Base-by-base conservation (phyloP, 257 asterid species). In the Solanum dulcamara region DNA sequence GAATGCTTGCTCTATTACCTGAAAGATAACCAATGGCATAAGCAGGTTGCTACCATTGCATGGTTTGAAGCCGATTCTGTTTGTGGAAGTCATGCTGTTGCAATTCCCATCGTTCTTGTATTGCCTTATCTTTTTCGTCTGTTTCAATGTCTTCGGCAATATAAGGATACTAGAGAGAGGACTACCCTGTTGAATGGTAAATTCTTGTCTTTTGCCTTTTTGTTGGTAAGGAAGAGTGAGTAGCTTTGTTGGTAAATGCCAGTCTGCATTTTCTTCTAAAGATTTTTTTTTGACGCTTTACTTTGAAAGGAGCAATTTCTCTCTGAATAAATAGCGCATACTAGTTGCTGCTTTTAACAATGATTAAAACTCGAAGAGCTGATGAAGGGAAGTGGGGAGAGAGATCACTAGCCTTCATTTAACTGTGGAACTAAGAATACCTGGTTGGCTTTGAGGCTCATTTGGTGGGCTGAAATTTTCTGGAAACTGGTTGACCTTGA, bases 51-150 rank as follows among this genome's bases (percentile, higher is more conserved):
- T 62, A 94, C 99, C 46, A 97, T 97, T 83, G 99, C 99, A 72
- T 97, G 99, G 99, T 95, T 97, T 90, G 99, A 97, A 88, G 99
- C 99, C 15, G 98, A 95, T 87, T 95, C 99, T 86, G 92, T 97
- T 85, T 95, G 99, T 90, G 99, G 99, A 81, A 97, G 99, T 93
- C 98, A 97, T 90, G 86, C 99, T 88, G 91, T 94, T 89, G 97
- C 97, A 30, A 95, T 97, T 74, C 98, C 99, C 44, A 87, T 91
- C 50, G 96, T 93, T 89, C 99, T 95, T 32, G 97, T 97, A 84
- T 89, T 97, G 91, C 99, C 99, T 68, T 97, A 95, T 84, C 88
- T 95, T 84, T 97, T 97, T 81, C 98, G 99, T 22, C 88, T 97
- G 82, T 97, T 97, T 89, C 99, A 97, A 88, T 97, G 99, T 86